Conservation (phyloP, 2,329 filamentous ascomycete genomes). For the Samsoniella hepiali region DNA sequence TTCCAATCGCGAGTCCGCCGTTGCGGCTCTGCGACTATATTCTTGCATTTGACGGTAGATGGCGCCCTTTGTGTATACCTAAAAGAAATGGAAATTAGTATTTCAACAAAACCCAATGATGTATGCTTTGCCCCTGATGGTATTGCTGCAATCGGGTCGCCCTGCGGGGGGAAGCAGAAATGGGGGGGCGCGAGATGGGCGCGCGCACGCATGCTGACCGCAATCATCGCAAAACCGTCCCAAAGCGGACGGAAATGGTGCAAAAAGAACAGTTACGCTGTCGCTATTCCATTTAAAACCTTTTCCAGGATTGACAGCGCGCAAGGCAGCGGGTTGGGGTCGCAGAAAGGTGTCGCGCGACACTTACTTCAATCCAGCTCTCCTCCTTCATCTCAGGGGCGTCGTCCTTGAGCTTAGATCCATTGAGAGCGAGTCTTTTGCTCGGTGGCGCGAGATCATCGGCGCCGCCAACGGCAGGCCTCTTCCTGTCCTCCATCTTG, state of each 20-base stretch:
- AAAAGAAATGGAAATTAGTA: slow-evolving; percentile 26
- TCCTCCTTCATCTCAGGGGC: slow-evolving; percentile 56
- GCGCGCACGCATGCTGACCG: not conserved
- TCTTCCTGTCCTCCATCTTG: slow-evolving; percentile 99
- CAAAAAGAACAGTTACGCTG: not conserved
- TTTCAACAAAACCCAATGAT: not conserved
- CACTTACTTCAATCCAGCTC: slow-evolving; percentile 64
- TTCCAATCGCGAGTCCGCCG: slow-evolving; percentile 75
- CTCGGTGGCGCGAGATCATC: slow-evolving; percentile 84
- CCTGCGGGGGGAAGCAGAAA: not conserved
- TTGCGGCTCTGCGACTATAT: slow-evolving; percentile 86
- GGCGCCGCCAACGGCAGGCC: slow-evolving; percentile 75
- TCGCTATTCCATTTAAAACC: not conserved
- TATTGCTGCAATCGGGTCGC: slow-evolving; percentile 4
- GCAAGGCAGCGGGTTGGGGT: not conserved
- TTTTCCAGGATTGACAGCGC: not conserved
- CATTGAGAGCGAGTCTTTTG: slow-evolving; percentile 91
- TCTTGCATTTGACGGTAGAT: slow-evolving; percentile 97
- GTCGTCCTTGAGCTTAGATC: slow-evolving; percentile 57
- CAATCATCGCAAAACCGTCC: not conserved
- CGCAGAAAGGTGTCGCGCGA: slow-evolving; percentile 30
- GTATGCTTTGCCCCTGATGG: not conserved
- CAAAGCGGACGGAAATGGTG: not conserved
- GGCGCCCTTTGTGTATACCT: slow-evolving; percentile 70
- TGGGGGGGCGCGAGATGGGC: not conserved